These are phyloP conservation scores for Fonsecaea pedrosoi DNA, from an alignment of 2,329 filamentous ascomycete genomes.

Conservation along the genomic window DNA sequence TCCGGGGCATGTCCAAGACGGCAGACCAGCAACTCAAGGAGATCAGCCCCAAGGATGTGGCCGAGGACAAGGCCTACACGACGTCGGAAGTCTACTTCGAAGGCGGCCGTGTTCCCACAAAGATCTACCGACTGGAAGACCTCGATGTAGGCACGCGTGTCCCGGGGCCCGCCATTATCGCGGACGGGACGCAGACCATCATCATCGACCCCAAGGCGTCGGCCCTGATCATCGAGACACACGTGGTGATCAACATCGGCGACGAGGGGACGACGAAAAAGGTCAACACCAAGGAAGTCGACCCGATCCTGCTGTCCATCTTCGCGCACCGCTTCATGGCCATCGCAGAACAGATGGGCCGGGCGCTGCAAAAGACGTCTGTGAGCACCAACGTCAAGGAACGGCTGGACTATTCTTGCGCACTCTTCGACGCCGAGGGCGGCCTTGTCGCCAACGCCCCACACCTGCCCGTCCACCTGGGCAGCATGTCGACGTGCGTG, in stretches of 20 bases:
- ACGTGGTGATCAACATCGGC: conserved; percentile 85
- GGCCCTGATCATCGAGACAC: conserved; percentile 80
- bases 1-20: conserved; percentile 77
- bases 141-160: conserved; percentile 75
- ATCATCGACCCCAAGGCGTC: conserved; percentile 80
- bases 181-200: conserved; percentile 79
- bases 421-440: conserved; percentile 73
- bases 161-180: conserved; percentile 81
- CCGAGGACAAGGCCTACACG: conserved; percentile 69
- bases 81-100: conserved; percentile 81
- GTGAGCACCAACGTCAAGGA: conserved; percentile 78
- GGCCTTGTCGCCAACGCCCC: conserved; percentile 78
- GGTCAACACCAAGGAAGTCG: conserved; percentile 45
- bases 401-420: conserved; percentile 77
- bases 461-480: conserved; percentile 78
- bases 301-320: conserved; percentile 62
- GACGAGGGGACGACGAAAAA: conserved; percentile 51
- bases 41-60: conserved; percentile 65
- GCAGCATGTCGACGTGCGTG: conserved; percentile 81
- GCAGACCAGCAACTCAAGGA: conserved; percentile 82
- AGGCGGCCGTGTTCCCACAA: conserved; percentile 75
- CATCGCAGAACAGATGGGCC: conserved; percentile 66
- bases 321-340: conserved; percentile 66
- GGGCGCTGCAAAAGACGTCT: conserved; percentile 62
- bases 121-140: conserved; percentile 81